Evolutionary conservation across 345 rosid species (phyloP), one percentile per base, ranked within the genome.

Genomic region (Rhizophora apiculata): DNA sequence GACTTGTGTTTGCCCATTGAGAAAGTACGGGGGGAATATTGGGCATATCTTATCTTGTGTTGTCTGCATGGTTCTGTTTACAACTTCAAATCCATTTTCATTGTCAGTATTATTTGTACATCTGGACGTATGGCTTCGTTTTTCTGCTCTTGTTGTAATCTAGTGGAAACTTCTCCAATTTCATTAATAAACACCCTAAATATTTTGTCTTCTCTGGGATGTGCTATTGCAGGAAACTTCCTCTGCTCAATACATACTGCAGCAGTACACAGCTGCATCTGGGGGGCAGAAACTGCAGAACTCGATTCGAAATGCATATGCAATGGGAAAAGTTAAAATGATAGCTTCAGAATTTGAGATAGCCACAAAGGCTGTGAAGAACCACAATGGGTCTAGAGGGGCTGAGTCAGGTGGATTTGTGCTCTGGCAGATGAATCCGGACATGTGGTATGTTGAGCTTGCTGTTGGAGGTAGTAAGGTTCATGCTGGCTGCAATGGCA

Each of bases 341-440:
- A 81, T 89, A 18, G 84, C 93, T 67, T 85, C 92, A 0, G 97
- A 89, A 75, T 79, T 83, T 34, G 97, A 85, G 72, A 89, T 93
- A 0, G 86, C 97, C 4, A 83, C 88, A 0, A 89, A 74, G 80
- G 92, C 89, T 0, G 87, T 92, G 59, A 88, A 82, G 87, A 89
- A 85, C 56, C 79, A 89, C 19, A 85, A 81, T 64, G 80, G 83
- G 48, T 75, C 92, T 0, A 80, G 88, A 59, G 69, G 76, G 70
- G 84, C 85, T 3, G 96, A 92, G 74, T 77, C 89, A 0, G 97
- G 97, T 22, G 93, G 97, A 6, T 92, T 92, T 60, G 97, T 92
- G 64, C 96, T 92, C 16, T 92, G 97, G 97, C 96, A 92, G 82
- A 92, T 92, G 97, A 78, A 89, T 82, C 97, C 97, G 10, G 97